Base-by-base conservation (phyloP, 768 basidiomycete genomes). In the Tremella yokohamensis region DNA sequence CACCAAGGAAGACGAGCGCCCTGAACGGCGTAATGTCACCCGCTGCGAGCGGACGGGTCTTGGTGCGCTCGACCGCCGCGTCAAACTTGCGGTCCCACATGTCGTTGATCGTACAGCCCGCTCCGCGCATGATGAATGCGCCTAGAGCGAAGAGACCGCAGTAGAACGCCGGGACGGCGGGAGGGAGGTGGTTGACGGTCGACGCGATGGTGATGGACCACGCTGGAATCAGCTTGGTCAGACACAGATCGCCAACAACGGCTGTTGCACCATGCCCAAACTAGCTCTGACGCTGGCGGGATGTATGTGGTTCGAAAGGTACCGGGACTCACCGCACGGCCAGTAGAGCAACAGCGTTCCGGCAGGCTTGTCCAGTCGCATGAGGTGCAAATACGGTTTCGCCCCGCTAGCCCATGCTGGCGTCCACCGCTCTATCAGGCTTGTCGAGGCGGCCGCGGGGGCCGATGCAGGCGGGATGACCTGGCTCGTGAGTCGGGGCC, bases 151-250 rank as follows among this genome's bases (percentile, higher is more conserved):
- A 98, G 1, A 98, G 79, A 34, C 83, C 78, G 48, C 90, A 79
- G 70, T 91, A 94, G 16, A 83, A 85, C 54, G 90, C 72, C 15
- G 90, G 88, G 0, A 81, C 82, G 1, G 83, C 82, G 47, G 82
- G 79, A 0, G 91, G 88, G 3, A 83, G 79, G 19, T 85, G 80
- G 8, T 84, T 78, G 11, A 89, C 86, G 66, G 92, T 93, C 1
- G 89, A 85, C 0, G 91, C 91, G 89, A 99, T 94, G 7, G 90
- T 89, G 69, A 99, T 96, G 9, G 91, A 90, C 96, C 96, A 99
- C 8, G 92, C 96, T 99, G 54, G 29, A n/a, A 16, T 53, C 7
- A 29, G 29, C 29, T 34, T 4, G n/a, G 42, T 16, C 15, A 6
- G 42, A 6, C 22, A 16, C 22, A 45, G 29, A 4, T 11, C n/a